Conservation (phyloP, 2,329 filamentous ascomycete genomes). For the Aureobasidium sp. region DNA sequence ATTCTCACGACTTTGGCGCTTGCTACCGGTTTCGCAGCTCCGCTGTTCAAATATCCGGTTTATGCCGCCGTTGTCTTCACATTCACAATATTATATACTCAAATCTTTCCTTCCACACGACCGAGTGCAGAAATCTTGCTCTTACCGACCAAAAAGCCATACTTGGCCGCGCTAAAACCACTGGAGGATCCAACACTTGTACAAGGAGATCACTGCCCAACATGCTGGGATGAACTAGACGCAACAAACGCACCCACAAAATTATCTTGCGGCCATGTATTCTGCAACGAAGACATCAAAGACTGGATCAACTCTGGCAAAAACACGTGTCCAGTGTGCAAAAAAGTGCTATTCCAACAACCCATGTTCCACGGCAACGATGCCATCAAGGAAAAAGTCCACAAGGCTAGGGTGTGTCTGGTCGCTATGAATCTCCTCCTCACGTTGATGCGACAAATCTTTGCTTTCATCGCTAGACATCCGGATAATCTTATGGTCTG, state of each 20-base stretch:
- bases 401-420: neutral
- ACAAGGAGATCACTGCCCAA: neutral
- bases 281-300: neutral
- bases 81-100: neutral
- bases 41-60: neutral
- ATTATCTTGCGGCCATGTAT: neutral
- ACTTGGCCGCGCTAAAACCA: neutral
- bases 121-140: neutral
- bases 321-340: constrained; percentile 5
- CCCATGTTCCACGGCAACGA: neutral
- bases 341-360: neutral
- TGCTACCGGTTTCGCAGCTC: neutral
- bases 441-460: neutral
- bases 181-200: neutral
- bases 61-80: neutral
- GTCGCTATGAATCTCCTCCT: neutral
- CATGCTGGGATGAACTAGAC: neutral
- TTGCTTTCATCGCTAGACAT: neutral
- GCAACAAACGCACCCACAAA: neutral
- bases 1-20: neutral
- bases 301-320: neutral
- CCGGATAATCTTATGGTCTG: neutral
- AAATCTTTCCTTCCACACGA: neutral
- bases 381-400: neutral
- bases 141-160: neutral